Base-by-base conservation (phyloP, 768 basidiomycete genomes). In the Melanogaster broomeanus region DNA sequence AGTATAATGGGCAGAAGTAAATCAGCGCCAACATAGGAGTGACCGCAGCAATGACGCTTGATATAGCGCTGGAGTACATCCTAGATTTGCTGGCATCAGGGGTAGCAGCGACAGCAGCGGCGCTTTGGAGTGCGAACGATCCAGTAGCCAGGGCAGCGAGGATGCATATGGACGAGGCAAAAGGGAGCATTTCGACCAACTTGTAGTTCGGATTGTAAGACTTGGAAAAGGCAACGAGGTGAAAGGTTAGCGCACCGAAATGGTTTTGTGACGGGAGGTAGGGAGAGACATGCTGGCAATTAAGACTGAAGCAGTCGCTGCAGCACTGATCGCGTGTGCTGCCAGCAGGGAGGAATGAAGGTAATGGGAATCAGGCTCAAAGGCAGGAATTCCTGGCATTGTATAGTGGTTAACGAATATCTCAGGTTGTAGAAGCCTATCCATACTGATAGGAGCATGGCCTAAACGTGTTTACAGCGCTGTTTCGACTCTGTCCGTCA, bases 1-100 rank as follows among this genome's bases (percentile, higher is more conserved):
- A 75, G 18, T 79, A 78, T 27, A 85, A 59, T 11, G 72, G 72
- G 16, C 74, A 77, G 51, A 83, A 68, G 62, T 84, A 86, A 21
- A 76, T 66, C 22, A 79, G 63, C 0, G 69, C 67, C 18, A 72
- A 41, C 60, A 73, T 63, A 6, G 72, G 63, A 12, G 66, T 62
- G 22, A 72, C 64, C 15, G 71, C 67, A 21, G 69, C 65, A 46
- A 74, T 67, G 31, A 70, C 46, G 25, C 67, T 71, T 3, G 72
- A 67, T 42, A 70, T 72, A 51, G 70, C 67, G 37, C 68, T 71
- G 2, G 68, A 66, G 38, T 69, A 69, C 56, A 68, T 66, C 51
- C 63, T 67, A 13, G 70, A 60, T 55, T 59, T 58, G 47, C 21
- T 64, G 49, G 35, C 53, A 56, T 70, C 66, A 21, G 60, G 45